A percentile compares a stretch with the other conserved stretches of the same genome.
Evolutionary conservation across 257 asterid genomes (phyloP).

Genomic region (Solanum pinnatisectum): DNA sequence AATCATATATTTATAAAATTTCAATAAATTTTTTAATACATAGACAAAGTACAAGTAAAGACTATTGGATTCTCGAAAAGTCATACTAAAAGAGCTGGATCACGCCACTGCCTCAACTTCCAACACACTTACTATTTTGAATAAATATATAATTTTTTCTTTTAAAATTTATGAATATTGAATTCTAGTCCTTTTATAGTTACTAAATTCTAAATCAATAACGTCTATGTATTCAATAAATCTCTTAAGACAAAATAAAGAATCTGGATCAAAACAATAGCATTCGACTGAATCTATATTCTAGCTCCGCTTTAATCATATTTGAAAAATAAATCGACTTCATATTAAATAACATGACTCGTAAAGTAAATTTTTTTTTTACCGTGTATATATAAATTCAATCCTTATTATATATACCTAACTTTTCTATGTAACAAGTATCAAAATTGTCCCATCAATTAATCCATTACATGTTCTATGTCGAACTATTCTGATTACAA

Average conservation of each 20-base stretch:
- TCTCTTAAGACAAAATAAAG: neutral
- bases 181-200: neutral
- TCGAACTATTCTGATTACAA: neutral
- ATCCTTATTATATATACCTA: neutral
- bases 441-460: neutral
- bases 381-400: neutral
- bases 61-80: too few species aligned
- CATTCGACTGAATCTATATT: neutral
- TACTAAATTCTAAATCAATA: neutral
- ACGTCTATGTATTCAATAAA: neutral
- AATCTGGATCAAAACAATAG: neutral
- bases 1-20: too few species aligned
- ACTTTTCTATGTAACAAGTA: neutral
- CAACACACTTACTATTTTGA: neutral
- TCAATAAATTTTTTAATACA: too few species aligned
- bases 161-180: neutral
- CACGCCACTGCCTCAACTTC: neutral
- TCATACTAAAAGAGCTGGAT: neutral
- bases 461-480: neutral
- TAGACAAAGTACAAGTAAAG: too few species aligned
- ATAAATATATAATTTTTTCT: too few species aligned
- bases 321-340: neutral
- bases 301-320: neutral
- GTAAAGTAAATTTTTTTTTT: neutral
- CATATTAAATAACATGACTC: neutral